Percentiles rank a stretch among this genome's conserved stretches.
phyloP scores from a whole-genome alignment of 129 eudicot species.

The Cynara cardunculus region DNA sequence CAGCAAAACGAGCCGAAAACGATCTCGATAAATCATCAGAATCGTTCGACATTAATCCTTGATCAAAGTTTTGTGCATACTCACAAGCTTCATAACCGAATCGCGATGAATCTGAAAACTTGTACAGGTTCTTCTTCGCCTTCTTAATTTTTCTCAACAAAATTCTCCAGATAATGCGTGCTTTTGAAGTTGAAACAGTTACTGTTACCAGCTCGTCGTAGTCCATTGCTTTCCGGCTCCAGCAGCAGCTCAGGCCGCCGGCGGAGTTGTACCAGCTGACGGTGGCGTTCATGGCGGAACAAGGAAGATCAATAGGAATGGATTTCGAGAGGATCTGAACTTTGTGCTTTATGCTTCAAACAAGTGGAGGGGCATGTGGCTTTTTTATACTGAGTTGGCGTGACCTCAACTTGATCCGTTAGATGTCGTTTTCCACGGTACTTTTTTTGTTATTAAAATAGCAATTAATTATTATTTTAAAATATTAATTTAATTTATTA shows the following conservation, averaged over 20 bases:
- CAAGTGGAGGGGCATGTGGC: background rate
- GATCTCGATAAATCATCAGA: slow-evolving; percentile 52
- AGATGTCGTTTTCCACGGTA: background rate
- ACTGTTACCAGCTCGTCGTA: slow-evolving; percentile 35
- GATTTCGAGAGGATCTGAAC: background rate
- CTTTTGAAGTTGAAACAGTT: slow-evolving; percentile 22
- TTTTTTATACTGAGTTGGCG: background rate
- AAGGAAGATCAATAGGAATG: background rate
- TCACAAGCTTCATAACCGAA: slow-evolving; percentile 61
- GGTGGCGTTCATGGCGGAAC: slow-evolving; percentile 38
- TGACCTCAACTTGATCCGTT: background rate
- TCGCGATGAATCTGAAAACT: slow-evolving; percentile 35
- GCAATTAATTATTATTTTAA: too few relatives aligned
- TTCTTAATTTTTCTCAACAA: slow-evolving; percentile 50
- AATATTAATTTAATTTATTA: too few relatives aligned
- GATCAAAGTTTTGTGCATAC: slow-evolving; percentile 74
- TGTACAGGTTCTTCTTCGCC: slow-evolving; percentile 36
- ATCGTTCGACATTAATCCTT: slow-evolving; percentile 42
- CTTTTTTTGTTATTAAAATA: background rate
- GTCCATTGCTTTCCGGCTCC: slow-evolving; percentile 31
- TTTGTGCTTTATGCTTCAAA: slow-evolving; percentile 1
- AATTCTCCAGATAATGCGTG: slow-evolving; percentile 38
- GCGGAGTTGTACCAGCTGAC: slow-evolving; percentile 33
- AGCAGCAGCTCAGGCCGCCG: slow-evolving; percentile 24
- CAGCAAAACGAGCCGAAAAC: slow-evolving; percentile 84